phyloP scores from a whole-genome alignment of 164 flowering plant genomes.

The Vitis rupestris region DNA sequence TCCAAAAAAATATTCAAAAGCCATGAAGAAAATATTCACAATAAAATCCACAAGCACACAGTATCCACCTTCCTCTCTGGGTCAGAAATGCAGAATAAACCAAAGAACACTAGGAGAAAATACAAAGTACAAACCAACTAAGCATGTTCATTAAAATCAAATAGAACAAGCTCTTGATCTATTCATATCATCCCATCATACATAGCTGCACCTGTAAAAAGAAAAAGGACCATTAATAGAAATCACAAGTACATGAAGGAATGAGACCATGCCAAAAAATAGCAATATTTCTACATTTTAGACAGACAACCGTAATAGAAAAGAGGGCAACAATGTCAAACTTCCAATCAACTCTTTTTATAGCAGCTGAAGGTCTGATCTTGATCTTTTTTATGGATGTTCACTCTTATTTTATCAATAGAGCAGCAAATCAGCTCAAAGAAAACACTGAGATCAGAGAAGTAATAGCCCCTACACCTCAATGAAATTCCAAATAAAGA shows the following conservation, averaged over 20 bases:
- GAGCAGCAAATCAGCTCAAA: too few species aligned
- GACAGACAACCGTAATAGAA: too few species aligned
- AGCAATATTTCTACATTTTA: too few species aligned
- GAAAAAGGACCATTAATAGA: neutral
- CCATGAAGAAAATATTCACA: conserved; percentile 23
- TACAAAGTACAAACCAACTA: neutral
- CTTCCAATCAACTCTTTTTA: too few species aligned
- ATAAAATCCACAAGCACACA: conserved; percentile 9
- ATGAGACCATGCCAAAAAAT: neutral
- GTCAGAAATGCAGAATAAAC: neutral
- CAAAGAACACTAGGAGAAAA: neutral
- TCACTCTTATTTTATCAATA: too few species aligned
- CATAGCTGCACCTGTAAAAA: conserved; percentile 11
- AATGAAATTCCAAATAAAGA: too few species aligned
- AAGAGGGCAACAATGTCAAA: too few species aligned
- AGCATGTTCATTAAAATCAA: neutral
- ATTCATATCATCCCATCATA: neutral
- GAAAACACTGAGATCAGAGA: too few species aligned
- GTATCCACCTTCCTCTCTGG: conserved; percentile 4
- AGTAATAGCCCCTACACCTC: too few species aligned
- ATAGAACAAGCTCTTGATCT: conserved; percentile 2
- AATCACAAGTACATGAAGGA: neutral
- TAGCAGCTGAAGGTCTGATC: too few species aligned
- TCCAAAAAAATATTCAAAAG: conserved; percentile 24
- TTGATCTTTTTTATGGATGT: too few species aligned